Evolutionary conservation across 2,329 filamentous ascomycete genomes (phyloP).

Genomic region (Aspergillus pseudonomiae): DNA sequence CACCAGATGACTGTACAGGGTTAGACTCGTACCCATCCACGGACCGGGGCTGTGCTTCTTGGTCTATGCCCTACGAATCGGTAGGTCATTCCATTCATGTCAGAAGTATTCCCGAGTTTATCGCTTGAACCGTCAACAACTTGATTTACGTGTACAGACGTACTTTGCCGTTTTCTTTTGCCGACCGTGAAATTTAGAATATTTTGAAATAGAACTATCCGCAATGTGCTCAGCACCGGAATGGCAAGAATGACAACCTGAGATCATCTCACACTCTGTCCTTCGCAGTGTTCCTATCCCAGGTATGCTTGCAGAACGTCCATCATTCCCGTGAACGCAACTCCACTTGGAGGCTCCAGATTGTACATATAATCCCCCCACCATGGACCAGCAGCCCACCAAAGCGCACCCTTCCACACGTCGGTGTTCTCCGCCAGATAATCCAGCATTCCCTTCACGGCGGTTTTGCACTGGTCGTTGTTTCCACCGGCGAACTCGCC

Average conservation of each 20-base stretch:
- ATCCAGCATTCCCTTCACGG: slow-evolving; percentile 50
- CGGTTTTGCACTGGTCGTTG: slow-evolving; percentile 53
- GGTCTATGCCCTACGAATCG: not conserved
- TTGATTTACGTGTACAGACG: not conserved
- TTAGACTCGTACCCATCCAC: not conserved
- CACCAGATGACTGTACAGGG: not conserved
- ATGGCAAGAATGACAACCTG: not conserved
- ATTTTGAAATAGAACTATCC: not conserved
- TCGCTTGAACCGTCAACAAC: no score
- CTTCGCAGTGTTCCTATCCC: not conserved
- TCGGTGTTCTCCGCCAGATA: slow-evolving; percentile 54
- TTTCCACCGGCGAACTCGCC: slow-evolving; percentile 59
- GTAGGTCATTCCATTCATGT: not conserved
- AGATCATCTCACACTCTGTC: not conserved
- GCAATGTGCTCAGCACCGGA: not conserved
- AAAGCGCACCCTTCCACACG: slow-evolving; percentile 57
- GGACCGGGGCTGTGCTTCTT: not conserved
- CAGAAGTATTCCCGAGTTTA: no score
- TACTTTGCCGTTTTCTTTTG: not conserved
- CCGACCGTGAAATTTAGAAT: not conserved
- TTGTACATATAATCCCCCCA: slow-evolving; percentile 53
- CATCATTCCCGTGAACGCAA: slow-evolving; percentile 44
- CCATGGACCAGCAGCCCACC: slow-evolving; percentile 61
- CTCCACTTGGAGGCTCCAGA: slow-evolving; percentile 54
- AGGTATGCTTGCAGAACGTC: slow-evolving; percentile 30